A percentile compares a stretch with the other conserved stretches of the same genome.
These are phyloP conservation scores for Pleurozium schreberi DNA, from an alignment of 225 moss, liverwort and hornwort genomes.

Conservation along the genomic window DNA sequence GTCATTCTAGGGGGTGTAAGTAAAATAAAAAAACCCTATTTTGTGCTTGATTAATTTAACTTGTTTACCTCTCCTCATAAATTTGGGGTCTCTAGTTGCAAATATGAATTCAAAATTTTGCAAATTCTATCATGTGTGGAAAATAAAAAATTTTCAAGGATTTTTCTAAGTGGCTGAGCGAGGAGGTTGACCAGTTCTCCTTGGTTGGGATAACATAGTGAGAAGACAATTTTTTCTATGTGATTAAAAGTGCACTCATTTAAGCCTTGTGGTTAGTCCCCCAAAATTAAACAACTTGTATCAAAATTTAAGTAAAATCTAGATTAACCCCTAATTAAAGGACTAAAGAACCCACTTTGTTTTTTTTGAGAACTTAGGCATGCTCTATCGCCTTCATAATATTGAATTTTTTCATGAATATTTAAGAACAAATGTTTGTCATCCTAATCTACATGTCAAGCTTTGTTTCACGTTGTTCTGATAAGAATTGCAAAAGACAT, in stretches of 20 bases:
- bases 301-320: not conserved
- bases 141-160: no score
- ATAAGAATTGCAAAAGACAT: not conserved
- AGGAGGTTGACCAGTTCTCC: no score
- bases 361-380: not conserved
- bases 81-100: no score
- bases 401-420: not conserved
- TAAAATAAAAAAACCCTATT: no score
- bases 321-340: not conserved
- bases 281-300: not conserved
- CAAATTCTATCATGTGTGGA: no score
- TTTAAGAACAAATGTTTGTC: fast-evolving
- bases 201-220: no score
- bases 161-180: no score
- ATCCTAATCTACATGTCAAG: not conserved
- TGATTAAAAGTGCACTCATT: not conserved
- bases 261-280: not conserved
- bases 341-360: fast-evolving
- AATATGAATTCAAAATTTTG: no score
- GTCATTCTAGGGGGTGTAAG: no score
- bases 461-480: not conserved
- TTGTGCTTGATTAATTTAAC: no score
- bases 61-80: no score
- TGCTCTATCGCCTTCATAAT: not conserved
- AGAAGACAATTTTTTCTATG: not conserved